Percentiles rank a stretch among this genome's conserved stretches.
phyloP scores from a whole-genome alignment of 306 rosid species.

The Myrica gale region DNA sequence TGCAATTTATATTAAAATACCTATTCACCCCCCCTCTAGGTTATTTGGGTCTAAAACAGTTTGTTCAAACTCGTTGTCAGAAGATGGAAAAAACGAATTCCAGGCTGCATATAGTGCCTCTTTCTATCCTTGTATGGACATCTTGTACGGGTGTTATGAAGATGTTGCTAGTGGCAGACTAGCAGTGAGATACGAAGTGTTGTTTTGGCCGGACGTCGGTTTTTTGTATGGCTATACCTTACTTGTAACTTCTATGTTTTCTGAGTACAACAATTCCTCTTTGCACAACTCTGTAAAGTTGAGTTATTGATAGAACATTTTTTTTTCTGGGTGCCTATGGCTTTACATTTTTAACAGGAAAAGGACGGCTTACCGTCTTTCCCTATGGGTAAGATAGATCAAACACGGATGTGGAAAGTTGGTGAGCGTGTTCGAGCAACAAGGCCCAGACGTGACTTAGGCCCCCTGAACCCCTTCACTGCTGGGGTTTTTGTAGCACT shows the following conservation, averaged over 20 bases:
- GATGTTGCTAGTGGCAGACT: constrained; percentile 80
- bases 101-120: constrained; percentile 95
- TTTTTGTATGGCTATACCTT: constrained; percentile 54
- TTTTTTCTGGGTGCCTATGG: not conserved
- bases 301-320: no score
- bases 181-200: constrained; percentile 95
- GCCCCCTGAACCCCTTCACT: constrained; percentile 80
- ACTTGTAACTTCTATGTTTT: no score
- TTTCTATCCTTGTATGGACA: constrained; percentile 89
- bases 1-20: no score
- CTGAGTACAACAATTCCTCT: no score
- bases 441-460: constrained; percentile 81
- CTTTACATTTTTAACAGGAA: constrained; percentile 50
- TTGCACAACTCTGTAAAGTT: no score
- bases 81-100: constrained; percentile 71
- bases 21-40: no score
- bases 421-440: constrained; percentile 76
- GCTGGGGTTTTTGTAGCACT: constrained; percentile 94
- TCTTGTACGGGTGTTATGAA: constrained; percentile 92
- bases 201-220: constrained; percentile 95
- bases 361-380: constrained; percentile 92
- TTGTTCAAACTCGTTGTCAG: constrained; percentile 68
- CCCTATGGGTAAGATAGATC: constrained; percentile 98
- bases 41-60: no score
- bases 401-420: constrained; percentile 98